Evolutionary conservation across 164 flowering plant species (phyloP).

Genomic region (Stephania cephalantha): DNA sequence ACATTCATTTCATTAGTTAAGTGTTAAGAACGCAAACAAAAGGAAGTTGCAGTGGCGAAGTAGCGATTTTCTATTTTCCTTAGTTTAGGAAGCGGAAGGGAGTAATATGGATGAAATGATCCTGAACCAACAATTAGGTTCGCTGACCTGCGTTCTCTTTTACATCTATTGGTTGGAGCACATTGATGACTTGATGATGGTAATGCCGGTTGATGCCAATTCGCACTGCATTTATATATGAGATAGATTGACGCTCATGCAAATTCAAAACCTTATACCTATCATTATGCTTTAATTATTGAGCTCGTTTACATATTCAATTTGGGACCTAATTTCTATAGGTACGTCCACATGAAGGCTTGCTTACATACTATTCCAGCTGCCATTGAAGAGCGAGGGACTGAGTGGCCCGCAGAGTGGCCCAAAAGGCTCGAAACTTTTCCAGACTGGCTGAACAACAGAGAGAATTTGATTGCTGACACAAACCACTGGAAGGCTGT

Average conservation of each 20-base stretch:
- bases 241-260: not conserved
- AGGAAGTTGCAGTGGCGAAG: not conserved
- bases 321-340: slow-evolving; percentile 21
- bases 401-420: slow-evolving; percentile 99
- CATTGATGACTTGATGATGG: not conserved
- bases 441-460: slow-evolving; percentile 76
- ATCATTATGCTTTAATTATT: not conserved
- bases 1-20: not conserved
- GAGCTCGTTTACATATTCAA: not conserved
- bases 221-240: not conserved
- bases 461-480: slow-evolving; percentile 59
- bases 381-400: slow-evolving; percentile 78
- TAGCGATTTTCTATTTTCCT: not conserved
- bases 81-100: not conserved
- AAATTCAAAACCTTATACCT: not conserved
- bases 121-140: not conserved
- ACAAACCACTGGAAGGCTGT: slow-evolving; percentile 74
- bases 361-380: slow-evolving; percentile 78
- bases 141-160: not conserved
- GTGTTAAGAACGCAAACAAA: not conserved
- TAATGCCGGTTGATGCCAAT: not conserved
- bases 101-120: not conserved
- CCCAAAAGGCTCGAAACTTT: slow-evolving; percentile 78
- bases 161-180: not conserved
- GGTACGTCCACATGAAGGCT: slow-evolving; percentile 67